These are phyloP conservation scores for Gynostemma pentaphyllum DNA, from an alignment of 306 rosid species.

Conservation along the genomic window DNA sequence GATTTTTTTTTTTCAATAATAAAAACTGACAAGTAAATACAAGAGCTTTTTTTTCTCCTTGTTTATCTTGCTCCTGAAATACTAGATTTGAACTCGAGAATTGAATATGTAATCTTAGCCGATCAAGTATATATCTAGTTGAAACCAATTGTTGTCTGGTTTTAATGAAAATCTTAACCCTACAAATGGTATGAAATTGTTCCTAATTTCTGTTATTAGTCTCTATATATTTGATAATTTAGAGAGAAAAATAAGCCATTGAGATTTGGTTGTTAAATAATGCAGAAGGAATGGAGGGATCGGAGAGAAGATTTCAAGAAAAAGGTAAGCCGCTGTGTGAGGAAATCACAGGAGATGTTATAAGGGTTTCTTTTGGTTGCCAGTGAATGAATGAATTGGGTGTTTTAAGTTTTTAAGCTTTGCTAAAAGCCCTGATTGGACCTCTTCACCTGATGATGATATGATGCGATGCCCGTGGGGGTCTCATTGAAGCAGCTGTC, in stretches of 20 bases:
- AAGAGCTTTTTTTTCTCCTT: no score
- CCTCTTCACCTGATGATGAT: conserved; percentile 1
- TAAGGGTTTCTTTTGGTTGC: conserved; percentile 9
- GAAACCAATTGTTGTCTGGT: no score
- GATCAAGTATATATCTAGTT: no score
- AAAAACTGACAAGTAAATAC: no score
- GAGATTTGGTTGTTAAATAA: not conserved
- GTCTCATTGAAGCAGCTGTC: conserved; percentile 13
- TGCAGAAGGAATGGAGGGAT: conserved; percentile 98
- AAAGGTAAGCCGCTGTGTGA: conserved; percentile 85
- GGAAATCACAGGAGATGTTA: conserved; percentile 82
- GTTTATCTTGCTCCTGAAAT: no score
- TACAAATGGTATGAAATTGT: no score
- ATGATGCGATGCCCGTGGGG: not conserved
- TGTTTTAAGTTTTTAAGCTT: conserved; percentile 8
- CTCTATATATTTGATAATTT: not conserved
- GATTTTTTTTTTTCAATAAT: no score
- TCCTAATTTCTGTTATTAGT: no score
- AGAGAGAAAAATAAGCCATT: not conserved
- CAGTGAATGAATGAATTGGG: no score
- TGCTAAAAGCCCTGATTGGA: not conserved
- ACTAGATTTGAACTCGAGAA: no score
- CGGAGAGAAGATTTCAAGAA: conserved; percentile 91
- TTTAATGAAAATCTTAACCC: no score
- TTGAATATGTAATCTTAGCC: no score